Conservation (phyloP, 805 yeast genomes). For the Deakozyma indianensis region DNA sequence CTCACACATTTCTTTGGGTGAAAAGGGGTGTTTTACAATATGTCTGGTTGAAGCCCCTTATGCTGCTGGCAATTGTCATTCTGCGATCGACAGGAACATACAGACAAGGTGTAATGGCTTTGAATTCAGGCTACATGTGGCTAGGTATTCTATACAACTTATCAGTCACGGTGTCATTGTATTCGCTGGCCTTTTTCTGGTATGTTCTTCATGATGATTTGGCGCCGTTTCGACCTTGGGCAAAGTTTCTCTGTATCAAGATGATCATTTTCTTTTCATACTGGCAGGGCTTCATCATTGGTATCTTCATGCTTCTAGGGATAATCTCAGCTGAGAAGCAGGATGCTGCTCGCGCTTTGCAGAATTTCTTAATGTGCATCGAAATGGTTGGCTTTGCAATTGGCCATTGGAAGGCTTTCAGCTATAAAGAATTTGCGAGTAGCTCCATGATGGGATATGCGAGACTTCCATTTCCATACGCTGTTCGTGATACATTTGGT, state of each 20-base stretch:
- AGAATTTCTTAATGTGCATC: constrained; percentile 64
- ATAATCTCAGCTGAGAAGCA: constrained; percentile 17
- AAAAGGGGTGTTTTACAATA: constrained; percentile 85
- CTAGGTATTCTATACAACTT: constrained; percentile 57
- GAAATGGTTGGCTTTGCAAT: constrained; percentile 78
- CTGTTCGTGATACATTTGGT: constrained; percentile 66
- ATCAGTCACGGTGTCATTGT: constrained; percentile 69
- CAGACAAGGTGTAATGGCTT: constrained; percentile 34
- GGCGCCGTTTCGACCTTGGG: constrained; percentile 71
- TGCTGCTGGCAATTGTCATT: constrained; percentile 42
- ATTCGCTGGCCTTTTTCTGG: constrained; percentile 86
- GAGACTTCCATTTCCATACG: constrained; percentile 43
- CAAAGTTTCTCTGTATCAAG: constrained; percentile 86
- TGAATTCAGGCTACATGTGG: constrained; percentile 44
- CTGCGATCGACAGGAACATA: constrained; percentile 36
- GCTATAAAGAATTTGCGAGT: constrained; percentile 56
- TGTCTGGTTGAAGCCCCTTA: constrained; percentile 83
- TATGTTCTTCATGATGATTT: constrained; percentile 69
- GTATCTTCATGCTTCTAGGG: constrained; percentile 22
- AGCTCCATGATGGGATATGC: constrained; percentile 52
- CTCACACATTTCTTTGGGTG: constrained; percentile 56
- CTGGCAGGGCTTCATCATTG: constrained; percentile 75
- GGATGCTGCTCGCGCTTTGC: constrained; percentile 43
- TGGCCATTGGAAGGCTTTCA: constrained; percentile 81
- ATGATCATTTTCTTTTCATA: constrained; percentile 92